Base-by-base conservation (phyloP, 2,329 filamentous ascomycete species). In the Talaromyces sp. region DNA sequence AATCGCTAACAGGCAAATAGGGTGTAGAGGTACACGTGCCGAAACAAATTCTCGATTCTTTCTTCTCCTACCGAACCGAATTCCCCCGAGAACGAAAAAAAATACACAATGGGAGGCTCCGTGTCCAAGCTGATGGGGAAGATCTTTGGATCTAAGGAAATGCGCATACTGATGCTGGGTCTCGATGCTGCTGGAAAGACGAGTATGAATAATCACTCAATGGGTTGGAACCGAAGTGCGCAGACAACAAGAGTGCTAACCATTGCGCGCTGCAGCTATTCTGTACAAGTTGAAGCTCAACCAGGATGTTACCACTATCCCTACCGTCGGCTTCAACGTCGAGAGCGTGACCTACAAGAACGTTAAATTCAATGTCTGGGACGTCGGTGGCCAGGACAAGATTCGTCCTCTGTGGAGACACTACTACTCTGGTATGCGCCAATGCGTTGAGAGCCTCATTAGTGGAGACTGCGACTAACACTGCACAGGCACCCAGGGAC, bases 271-370 rank as follows among this genome's bases (percentile, higher is more conserved):
- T 59, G 34, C 57, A 83, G 81, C 95, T 61, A 98, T 98, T 73
- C 88, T 99, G 65, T 99, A 98, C 86, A 98, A 97, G 85, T 86
- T 99, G 75, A 98, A 98, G 86, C 88, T 98, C 64, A 93, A 94
- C 79, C 92, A 98, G 83, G 93, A 96, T 75, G 93, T 98, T 72
- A 98, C 95, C 65, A 98, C 95, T 58, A 98, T 98, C 75, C 95
- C 95, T 54, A 99, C 95, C 36, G 95, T 99, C 71, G 95, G 94
- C 70, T 98, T 98, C 86, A 98, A 98, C 85, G 95, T 98, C 78
- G 94, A 98, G 84, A 96, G 92, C 4, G 93, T 98, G 72, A 96
- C 93, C 69, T 97, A 96, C 84, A 97, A 97, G 86, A 98, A 98
- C 78, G 93, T 97, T 80, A 96, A 97, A 81, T 98, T 98, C 84